phyloP scores from a whole-genome alignment of 2,329 filamentous ascomycete species.

The Penicillium digitatum region DNA sequence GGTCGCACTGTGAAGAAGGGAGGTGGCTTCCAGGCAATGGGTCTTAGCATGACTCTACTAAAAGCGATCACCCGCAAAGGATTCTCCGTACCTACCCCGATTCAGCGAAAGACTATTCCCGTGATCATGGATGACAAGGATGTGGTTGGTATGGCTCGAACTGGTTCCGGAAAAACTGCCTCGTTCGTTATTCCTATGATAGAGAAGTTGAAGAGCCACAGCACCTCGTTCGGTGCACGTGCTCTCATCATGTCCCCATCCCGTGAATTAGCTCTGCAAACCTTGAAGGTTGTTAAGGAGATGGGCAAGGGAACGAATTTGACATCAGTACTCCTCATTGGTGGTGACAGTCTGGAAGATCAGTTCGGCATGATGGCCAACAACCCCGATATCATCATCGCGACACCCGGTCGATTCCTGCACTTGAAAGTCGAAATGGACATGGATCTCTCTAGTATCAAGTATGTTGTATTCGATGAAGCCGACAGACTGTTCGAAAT shows the following conservation, averaged over 20 bases:
- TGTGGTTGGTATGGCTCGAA: conserved; percentile 98
- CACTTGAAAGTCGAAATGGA: conserved; percentile 97
- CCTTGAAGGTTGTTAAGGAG: conserved; percentile 93
- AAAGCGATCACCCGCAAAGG: conserved; percentile 92
- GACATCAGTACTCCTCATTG: conserved; percentile 83
- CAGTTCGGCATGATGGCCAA: conserved; percentile 89
- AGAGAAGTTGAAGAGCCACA: conserved; percentile 84
- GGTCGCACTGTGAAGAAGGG: conserved; percentile 88
- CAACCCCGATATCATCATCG: conserved; percentile 96
- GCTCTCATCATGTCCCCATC: conserved; percentile 88
- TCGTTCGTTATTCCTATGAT: conserved; percentile 99
- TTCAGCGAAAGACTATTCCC: conserved; percentile 94
- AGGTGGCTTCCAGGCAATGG: conserved; percentile 95
- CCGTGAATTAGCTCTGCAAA: conserved; percentile 90
- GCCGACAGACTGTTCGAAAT: conserved; percentile 97
- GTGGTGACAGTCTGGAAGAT: conserved; percentile 92
- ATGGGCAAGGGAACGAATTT: conserved; percentile 85
- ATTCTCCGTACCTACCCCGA: conserved; percentile 92
- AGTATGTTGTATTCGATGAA: conserved; percentile 96
- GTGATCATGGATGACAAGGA: conserved; percentile 84
- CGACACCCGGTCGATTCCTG: conserved; percentile 91
- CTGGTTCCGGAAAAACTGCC: conserved; percentile 97
- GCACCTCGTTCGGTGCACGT: conserved; percentile 76
- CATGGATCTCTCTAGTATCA: conserved; percentile 81
- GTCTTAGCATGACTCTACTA: conserved; percentile 74